Conservation (phyloP, 768 basidiomycete species). For the Mrakia hoshinonis region DNA sequence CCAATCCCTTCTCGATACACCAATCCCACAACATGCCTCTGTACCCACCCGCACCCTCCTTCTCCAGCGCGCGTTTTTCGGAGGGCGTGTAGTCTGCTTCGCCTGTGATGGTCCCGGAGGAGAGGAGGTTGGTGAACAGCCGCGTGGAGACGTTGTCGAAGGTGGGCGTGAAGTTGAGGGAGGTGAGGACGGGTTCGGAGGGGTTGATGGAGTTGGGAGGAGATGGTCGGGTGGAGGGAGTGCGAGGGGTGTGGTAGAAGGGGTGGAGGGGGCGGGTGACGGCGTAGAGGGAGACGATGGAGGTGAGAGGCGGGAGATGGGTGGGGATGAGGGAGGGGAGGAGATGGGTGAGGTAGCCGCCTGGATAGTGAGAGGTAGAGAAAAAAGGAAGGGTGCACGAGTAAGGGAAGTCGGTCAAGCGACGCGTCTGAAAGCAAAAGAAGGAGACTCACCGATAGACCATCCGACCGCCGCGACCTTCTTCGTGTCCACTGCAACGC, state of each 20-base stretch:
- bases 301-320: not conserved
- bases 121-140: not conserved
- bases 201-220: not conserved
- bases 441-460: not conserved
- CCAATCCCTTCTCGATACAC: not conserved
- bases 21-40: constrained; percentile 3
- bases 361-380: not conserved
- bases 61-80: not conserved
- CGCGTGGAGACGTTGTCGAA: not conserved
- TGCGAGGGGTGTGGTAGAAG: constrained; percentile 1
- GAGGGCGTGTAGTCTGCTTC: not conserved
- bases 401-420: too few relatives aligned
- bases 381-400: not conserved
- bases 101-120: not conserved
- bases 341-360: not conserved
- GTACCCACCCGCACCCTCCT: not conserved
- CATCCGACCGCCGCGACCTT: not conserved
- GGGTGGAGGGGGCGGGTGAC: not conserved
- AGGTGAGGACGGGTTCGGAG: not conserved
- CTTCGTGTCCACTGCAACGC: not conserved
- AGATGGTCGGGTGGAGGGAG: too few relatives aligned
- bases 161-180: not conserved
- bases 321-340: not conserved
- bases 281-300: not conserved
- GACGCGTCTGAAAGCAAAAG: too few relatives aligned